Evolutionary conservation across 2,329 filamentous ascomycete species (phyloP).

Genomic region (Lomentospora prolificans): DNA sequence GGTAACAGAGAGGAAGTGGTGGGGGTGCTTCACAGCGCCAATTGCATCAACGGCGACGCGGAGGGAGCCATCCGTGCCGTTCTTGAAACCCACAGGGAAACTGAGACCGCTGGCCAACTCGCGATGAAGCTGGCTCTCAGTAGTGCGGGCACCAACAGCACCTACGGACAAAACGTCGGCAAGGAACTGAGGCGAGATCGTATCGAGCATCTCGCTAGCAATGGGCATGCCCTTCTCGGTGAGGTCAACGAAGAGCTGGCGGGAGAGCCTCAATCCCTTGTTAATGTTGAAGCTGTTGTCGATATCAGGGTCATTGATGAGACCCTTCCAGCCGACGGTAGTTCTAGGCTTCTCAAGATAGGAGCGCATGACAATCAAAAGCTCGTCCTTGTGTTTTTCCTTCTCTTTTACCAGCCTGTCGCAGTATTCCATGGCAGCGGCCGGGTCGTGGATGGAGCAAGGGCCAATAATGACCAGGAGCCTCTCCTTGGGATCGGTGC

Average conservation of each 20-base stretch:
- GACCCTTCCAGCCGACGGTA: slow-evolving; percentile 96
- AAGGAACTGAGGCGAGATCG: slow-evolving; percentile 95
- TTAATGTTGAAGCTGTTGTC: slow-evolving; percentile 98
- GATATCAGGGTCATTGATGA: slow-evolving; percentile 98
- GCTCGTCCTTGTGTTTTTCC: slow-evolving; percentile 69
- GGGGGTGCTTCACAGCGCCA: slow-evolving; percentile 70
- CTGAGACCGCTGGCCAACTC: slow-evolving; percentile 91
- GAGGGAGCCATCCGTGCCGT: slow-evolving; percentile 89
- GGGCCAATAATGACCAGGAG: slow-evolving; percentile 91
- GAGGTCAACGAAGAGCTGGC: slow-evolving; percentile 86
- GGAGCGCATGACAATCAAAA: slow-evolving; percentile 92
- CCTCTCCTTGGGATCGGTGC: slow-evolving; percentile 50
- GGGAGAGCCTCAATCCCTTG: slow-evolving; percentile 87
- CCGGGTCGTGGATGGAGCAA: slow-evolving; percentile 95
- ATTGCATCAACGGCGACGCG: slow-evolving; percentile 93
- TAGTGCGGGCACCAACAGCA: slow-evolving; percentile 91
- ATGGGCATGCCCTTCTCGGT: slow-evolving; percentile 85
- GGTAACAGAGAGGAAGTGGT: slow-evolving; percentile 98
- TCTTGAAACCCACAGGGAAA: slow-evolving; percentile 99
- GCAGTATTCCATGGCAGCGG: slow-evolving; percentile 80
- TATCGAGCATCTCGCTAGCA: slow-evolving; percentile 96
- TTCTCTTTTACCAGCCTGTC: slow-evolving; percentile 65
- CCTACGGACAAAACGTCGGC: slow-evolving; percentile 92
- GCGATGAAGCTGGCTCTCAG: slow-evolving; percentile 91
- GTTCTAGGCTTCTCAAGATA: slow-evolving; percentile 99